These are phyloP conservation scores for Pseudonitzschia delicatissima DNA, from an alignment of 108 stramenopile species.

Conservation along the genomic window DNA sequence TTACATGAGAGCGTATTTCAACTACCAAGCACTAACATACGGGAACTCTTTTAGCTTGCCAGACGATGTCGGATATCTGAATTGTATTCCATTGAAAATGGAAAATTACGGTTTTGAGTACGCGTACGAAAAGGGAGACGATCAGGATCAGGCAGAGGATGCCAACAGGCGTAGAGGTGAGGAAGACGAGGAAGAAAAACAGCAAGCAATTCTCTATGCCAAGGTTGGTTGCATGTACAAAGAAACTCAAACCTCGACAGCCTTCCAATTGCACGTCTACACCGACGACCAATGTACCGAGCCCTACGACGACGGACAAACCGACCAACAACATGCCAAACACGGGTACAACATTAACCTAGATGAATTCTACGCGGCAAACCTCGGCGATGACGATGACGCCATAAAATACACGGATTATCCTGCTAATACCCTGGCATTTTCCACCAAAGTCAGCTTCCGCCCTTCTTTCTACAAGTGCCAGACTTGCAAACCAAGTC, in stretches of 20 bases:
- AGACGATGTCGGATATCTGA: constrained; percentile 75
- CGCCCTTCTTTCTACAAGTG: constrained; percentile 82
- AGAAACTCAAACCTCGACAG: constrained; percentile 81
- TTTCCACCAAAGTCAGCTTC: constrained; percentile 70
- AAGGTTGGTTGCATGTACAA: constrained; percentile 86
- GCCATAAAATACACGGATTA: not conserved
- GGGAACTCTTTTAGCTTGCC: constrained; percentile 76
- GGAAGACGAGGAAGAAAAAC: constrained; percentile 2
- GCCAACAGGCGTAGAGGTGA: not conserved
- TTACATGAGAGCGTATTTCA: constrained; percentile 89
- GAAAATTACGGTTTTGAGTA: constrained; percentile 51
- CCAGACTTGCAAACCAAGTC: constrained; percentile 51
- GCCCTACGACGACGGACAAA: constrained; percentile 55
- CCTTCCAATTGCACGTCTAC: constrained; percentile 74
- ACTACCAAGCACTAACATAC: constrained; percentile 68
- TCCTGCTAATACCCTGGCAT: constrained; percentile 21
- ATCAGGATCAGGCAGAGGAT: not conserved
- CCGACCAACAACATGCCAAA: constrained; percentile 30
- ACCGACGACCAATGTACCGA: constrained; percentile 68
- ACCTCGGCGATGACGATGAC: not conserved
- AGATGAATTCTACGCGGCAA: not conserved
- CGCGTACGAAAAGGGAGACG: constrained; percentile 12
- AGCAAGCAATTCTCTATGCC: constrained; percentile 55
- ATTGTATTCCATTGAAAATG: constrained; percentile 24
- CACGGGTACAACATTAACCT: constrained; percentile 74